Evolutionary conservation across 148 eudicot genomes (phyloP).

Genomic region (Pouteria glomerata): DNA sequence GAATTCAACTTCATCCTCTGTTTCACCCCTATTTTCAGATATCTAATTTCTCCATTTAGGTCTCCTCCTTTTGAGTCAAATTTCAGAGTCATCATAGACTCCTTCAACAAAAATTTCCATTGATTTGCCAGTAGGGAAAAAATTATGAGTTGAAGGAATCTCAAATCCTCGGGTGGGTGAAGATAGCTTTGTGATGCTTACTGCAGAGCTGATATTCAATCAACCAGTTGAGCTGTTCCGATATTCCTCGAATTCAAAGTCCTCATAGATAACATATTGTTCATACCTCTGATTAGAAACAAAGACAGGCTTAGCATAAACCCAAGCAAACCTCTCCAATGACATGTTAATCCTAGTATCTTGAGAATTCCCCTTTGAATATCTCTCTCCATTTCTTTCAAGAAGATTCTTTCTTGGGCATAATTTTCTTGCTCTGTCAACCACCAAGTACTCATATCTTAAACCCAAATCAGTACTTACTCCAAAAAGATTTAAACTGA

Average conservation of each 20-base stretch:
- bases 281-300: background rate
- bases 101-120: constrained; percentile 21
- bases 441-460: constrained; percentile 15
- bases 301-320: background rate
- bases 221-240: background rate
- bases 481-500: no score
- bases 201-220: constrained; percentile 6
- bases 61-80: no score
- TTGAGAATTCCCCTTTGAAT: constrained; percentile 5
- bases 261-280: background rate
- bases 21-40: no score
- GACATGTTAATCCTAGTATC: constrained; percentile 11
- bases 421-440: constrained; percentile 3
- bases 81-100: constrained; percentile 19
- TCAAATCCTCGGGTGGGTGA: no score
- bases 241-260: background rate
- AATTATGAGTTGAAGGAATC: background rate
- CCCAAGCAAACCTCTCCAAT: no score
- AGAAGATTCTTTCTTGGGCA: constrained; percentile 2
- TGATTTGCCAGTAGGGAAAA: background rate
- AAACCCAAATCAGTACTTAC: background rate
- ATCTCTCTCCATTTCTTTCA: background rate
- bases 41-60: no score
- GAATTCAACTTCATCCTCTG: no score
- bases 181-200: background rate